Evolutionary conservation across 176 grass and related monocot genomes (phyloP), one percentile per base, ranked within the genome.

Genomic region (Hordeum vulgare): DNA sequence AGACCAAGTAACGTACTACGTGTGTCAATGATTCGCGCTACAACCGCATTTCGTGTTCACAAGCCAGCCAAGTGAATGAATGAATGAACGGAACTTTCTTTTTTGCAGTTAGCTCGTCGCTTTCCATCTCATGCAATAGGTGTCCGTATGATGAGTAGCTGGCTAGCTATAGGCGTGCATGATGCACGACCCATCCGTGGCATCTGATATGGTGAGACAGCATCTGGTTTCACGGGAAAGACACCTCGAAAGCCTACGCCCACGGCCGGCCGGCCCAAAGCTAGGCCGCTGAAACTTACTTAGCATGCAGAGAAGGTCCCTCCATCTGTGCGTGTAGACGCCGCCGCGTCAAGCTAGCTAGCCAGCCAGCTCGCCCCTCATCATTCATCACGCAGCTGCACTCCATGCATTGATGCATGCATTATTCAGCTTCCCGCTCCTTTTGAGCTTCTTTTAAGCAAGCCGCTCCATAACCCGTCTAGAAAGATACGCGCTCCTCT

Each of bases 201-300:
- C 57, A 42, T 35, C 68, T 39, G 75, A 83, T 87, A 28, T 80
- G 68, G 68, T 51, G 9, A 24, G 89, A 75, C 75, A 84, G 61
- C 84, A 18, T 27, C 75, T 73, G 27, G 49, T 76, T 26, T 84
- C 39, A 20, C 39, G 51, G 60, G 68, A 84, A 87, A 87, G 80
- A 44, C 59, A 14, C 45, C 31, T 83, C 79, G 26, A 74, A 28
- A 78, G 79, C 18, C 23, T 79, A 51, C 23, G 74, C 12, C 18
- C 74, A 51, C 23, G 12, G 7, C 71, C 41, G 6, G 7, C 47
- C 65, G 26, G 24, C 51, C 15, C 45, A 49, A 49, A 49, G 45
- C 45, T 49, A 44, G 36, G 44, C 45, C 47, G 47, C 47, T 51
- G 15, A 51, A 51, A 51, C 47, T 56, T 56, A 56, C n/a, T n/a